Percentiles rank a stretch among this genome's conserved stretches.
These are phyloP conservation scores for Pezicula radicicola DNA, from an alignment of 2,329 filamentous ascomycete genomes.

Conservation along the genomic window DNA sequence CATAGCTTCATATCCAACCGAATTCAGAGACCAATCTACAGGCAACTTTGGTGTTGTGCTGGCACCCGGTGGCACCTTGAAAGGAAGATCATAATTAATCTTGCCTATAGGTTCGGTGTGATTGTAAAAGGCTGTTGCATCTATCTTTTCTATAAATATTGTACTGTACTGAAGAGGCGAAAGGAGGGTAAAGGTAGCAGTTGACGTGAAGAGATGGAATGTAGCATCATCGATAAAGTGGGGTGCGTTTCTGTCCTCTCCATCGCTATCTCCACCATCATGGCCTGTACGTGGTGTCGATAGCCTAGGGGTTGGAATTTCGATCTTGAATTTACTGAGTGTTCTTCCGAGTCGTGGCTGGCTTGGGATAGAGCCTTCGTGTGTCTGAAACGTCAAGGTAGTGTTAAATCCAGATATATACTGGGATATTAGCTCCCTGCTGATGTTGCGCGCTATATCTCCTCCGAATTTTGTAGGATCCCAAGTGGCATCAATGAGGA, in stretches of 20 bases:
- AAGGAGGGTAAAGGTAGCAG: slow-evolving; percentile 77
- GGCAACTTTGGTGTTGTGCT: slow-evolving; percentile 74
- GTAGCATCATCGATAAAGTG: slow-evolving; percentile 84
- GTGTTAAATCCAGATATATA: slow-evolving; percentile 89
- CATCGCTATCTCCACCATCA: slow-evolving; percentile 32
- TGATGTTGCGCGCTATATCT: slow-evolving; percentile 55
- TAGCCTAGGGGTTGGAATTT: slow-evolving; percentile 68
- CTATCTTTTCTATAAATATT: slow-evolving; percentile 73
- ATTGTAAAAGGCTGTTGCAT: slow-evolving; percentile 85
- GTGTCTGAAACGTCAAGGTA: slow-evolving; percentile 69
- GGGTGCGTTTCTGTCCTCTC: slow-evolving; percentile 40
- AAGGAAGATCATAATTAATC: slow-evolving; percentile 72
- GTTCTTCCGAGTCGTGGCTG: slow-evolving; percentile 70
- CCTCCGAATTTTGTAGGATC: slow-evolving; percentile 65
- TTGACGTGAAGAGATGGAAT: slow-evolving; percentile 83
- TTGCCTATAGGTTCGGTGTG: slow-evolving; percentile 72
- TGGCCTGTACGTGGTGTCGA: slow-evolving; percentile 47
- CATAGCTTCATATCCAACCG: slow-evolving; percentile 80
- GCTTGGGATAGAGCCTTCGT: slow-evolving; percentile 69
- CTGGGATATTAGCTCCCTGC: slow-evolving; percentile 73
- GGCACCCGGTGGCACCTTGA: slow-evolving; percentile 72
- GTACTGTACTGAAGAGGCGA: slow-evolving; percentile 75
- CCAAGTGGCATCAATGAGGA: slow-evolving; percentile 70
- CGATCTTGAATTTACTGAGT: slow-evolving; percentile 68
- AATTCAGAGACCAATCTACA: slow-evolving; percentile 74